Evolutionary conservation across 2,329 filamentous ascomycete species (phyloP).

Genomic region (Calonectria ilicicola): DNA sequence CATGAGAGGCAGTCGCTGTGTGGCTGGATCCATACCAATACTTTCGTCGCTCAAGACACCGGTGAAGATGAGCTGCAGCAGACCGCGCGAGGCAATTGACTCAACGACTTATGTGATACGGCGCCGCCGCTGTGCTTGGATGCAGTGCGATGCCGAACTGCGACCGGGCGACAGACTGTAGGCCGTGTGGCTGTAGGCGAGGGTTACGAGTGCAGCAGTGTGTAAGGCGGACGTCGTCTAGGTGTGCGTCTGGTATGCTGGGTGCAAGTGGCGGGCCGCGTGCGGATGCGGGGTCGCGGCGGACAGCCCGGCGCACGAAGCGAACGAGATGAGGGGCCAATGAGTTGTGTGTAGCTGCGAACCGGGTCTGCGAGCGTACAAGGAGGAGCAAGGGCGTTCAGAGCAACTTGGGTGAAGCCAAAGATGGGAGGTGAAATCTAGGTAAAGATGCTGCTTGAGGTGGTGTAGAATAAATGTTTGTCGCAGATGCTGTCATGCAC

Average conservation of each 20-base stretch:
- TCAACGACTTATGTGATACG: slow-evolving; percentile 30
- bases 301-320: slow-evolving; percentile 25
- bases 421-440: slow-evolving; percentile 15
- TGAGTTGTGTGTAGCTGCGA: slow-evolving; percentile 30
- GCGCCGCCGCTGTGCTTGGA: slow-evolving; percentile 15
- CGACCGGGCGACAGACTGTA: neutral
- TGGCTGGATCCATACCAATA: slow-evolving; percentile 8
- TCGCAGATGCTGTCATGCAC: slow-evolving; percentile 2
- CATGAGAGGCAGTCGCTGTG: slow-evolving; percentile 7
- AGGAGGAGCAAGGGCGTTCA: neutral
- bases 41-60: slow-evolving; percentile 27
- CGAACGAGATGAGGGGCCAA: slow-evolving; percentile 31
- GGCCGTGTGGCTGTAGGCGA: neutral
- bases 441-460: neutral
- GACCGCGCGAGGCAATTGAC: slow-evolving; percentile 29
- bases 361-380: slow-evolving; percentile 2
- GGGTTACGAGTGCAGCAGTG: slow-evolving; percentile 8
- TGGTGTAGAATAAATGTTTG: slow-evolving; percentile 16
- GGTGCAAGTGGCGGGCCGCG: slow-evolving; percentile 26
- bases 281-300: slow-evolving; percentile 36
- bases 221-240: slow-evolving; percentile 3
- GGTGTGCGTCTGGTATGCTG: slow-evolving; percentile 20
- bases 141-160: slow-evolving; percentile 12
- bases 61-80: slow-evolving; percentile 25
- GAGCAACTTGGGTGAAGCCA: neutral